Conservation (phyloP, 768 basidiomycete genomes). For the Rhodotorula paludigena region DNA sequence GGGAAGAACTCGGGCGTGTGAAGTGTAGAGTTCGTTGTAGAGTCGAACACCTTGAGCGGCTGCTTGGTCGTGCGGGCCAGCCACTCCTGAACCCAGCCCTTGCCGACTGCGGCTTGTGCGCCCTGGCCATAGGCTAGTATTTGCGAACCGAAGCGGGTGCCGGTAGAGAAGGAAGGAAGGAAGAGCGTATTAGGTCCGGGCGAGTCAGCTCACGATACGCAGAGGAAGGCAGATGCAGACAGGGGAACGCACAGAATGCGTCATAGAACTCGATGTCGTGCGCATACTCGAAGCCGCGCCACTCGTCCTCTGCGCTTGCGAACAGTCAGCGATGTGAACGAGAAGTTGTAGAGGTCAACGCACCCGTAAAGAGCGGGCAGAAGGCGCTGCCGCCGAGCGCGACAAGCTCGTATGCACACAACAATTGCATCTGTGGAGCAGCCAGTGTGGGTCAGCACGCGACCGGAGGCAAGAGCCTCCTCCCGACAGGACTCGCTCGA, state of each 20-base stretch:
- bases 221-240: neutral
- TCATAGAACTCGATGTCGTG: constrained; percentile 48
- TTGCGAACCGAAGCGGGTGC: constrained; percentile 49
- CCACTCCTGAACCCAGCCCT: constrained; percentile 61
- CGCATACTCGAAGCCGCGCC: constrained; percentile 34
- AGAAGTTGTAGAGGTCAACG: too few relatives aligned
- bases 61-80: constrained; percentile 65
- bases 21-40: constrained; percentile 78
- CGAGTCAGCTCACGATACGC: neutral
- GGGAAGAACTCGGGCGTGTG: constrained; percentile 50
- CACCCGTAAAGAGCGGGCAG: constrained; percentile 50
- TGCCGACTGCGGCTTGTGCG: constrained; percentile 55
- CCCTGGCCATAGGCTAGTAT: constrained; percentile 76
- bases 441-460: neutral
- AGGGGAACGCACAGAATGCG: constrained; percentile 9
- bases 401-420: constrained; percentile 85
- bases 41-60: constrained; percentile 64
- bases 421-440: constrained; percentile 47
- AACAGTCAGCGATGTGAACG: neutral
- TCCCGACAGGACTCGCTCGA: too few relatives aligned
- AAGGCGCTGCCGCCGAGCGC: constrained; percentile 49
- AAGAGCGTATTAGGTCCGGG: too few relatives aligned
- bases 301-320: constrained; percentile 36
- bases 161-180: neutral
- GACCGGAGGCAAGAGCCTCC: too few relatives aligned